phyloP scores from a whole-genome alignment of 306 rosid genomes.

The Argentina anserina region DNA sequence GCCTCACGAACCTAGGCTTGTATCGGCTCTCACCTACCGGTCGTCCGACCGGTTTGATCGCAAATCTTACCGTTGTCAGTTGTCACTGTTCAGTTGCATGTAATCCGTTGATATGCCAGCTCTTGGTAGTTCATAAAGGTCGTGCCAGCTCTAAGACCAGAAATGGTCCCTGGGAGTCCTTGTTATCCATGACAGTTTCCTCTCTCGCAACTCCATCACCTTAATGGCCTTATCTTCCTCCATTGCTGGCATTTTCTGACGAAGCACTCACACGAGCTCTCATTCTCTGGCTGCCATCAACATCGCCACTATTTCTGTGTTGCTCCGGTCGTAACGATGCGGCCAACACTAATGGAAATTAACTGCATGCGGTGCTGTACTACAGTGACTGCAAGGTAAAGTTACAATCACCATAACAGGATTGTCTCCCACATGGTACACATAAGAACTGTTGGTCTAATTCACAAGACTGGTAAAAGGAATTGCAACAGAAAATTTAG shows the following conservation, averaged over 20 bases:
- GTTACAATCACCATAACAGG: background rate
- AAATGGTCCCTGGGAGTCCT: conserved; percentile 45
- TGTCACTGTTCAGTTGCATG: conserved; percentile 11
- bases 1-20: background rate
- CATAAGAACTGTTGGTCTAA: background rate
- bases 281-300: conserved; percentile 29
- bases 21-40: background rate
- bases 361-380: background rate
- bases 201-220: background rate
- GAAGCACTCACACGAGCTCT: background rate
- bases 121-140: conserved; percentile 2
- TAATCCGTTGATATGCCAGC: conserved; percentile 7
- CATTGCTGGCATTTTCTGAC: conserved; percentile 5
- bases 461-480: background rate
- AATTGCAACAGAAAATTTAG: background rate
- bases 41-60: background rate
- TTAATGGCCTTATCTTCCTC: background rate
- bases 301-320: conserved; percentile 14
- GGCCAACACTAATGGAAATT: conserved; percentile 4
- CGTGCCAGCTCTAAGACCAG: conserved; percentile 26
- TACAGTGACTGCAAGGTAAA: background rate
- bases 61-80: background rate
- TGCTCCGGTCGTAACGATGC: background rate
- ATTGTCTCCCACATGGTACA: background rate
- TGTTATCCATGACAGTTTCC: background rate